Base-by-base conservation (phyloP, 305 asterid species). In the Vinca major region DNA sequence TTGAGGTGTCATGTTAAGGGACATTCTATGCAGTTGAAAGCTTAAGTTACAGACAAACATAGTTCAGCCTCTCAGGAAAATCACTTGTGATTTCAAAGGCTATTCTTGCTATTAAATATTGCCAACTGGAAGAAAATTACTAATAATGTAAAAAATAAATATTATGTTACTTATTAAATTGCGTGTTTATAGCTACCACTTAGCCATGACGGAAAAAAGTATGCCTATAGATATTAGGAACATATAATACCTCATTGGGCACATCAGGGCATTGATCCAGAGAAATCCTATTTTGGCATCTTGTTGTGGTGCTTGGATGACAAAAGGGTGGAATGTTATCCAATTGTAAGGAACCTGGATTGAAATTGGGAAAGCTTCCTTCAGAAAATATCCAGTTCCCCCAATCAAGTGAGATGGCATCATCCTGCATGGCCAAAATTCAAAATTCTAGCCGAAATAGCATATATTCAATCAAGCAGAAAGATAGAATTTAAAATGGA, bases 351-450 rank as follows among this genome's bases (percentile, higher is more conserved):
- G 89, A 80, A 74, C 75, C 74, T 70, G 45, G 77, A 74, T 17
- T 45, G 78, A 47, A 62, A 45, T 52, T 55, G 41, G 70, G 70
- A 54, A 68, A 53, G 55, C 77, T 76, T 71, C 73, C 80, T 74
- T 86, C 96, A 68, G 86, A 80, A 76, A 93, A 81, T 57, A 47
- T 70, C 97, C 91, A 91, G 56, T 81, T 80, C 61, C 87, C 87
- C 99, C 99, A 93, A 57, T 86, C 86, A 57, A 82, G 77, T 65
- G 80, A 74, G 45, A 50, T 58, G 55, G 69, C 77, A 69, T 80
- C 86, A 69, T 82, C 90, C 96, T 93, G 89, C 80, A 76, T 69
- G 69, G 69, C 74, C 66, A 78, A 67, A 45, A 37, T 66, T 19
- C 37, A 19, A 73, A 43, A 62, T 26, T 43, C 48, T 53, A 49